These are phyloP conservation scores for Hyaloscypha variabilis DNA, from an alignment of 495 filamentous ascomycete genomes.

Conservation along the genomic window DNA sequence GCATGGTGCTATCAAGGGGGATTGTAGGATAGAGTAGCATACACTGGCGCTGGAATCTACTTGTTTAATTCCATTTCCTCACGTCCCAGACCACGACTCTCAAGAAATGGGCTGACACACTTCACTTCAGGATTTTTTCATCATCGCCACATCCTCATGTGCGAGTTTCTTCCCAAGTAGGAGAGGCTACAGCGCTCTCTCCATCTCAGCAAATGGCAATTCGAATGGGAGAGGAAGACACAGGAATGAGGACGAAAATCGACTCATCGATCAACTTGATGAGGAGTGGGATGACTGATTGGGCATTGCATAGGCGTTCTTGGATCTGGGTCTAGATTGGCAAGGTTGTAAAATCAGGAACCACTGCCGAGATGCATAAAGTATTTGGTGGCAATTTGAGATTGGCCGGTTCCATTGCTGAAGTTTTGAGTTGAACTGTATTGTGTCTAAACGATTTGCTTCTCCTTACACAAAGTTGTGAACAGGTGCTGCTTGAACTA, in stretches of 20 bases:
- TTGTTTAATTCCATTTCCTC: constrained; percentile 12
- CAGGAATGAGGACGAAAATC: constrained; percentile 80
- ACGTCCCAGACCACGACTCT: constrained; percentile 3
- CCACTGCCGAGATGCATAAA: neutral
- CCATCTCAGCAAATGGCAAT: constrained; percentile 40
- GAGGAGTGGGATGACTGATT: constrained; percentile 77
- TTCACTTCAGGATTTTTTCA: constrained; percentile 70
- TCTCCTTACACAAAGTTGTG: no score
- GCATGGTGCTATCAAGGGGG: neutral
- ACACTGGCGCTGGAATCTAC: constrained; percentile 12
- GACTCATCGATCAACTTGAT: constrained; percentile 93
- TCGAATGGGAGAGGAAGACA: constrained; percentile 39
- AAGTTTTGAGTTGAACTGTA: no score
- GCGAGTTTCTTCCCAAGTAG: constrained; percentile 63
- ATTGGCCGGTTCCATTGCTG: neutral
- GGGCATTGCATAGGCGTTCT: constrained; percentile 5
- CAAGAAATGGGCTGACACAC: constrained; percentile 16
- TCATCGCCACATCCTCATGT: constrained; percentile 79
- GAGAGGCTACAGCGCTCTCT: constrained; percentile 64
- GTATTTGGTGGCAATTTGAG: neutral
- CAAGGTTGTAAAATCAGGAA: constrained; percentile 12
- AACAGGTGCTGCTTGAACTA: no score
- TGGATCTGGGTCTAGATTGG: constrained; percentile 5
- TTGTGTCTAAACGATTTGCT: no score
- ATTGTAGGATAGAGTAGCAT: constrained; percentile 17